Base-by-base conservation (phyloP, 768 basidiomycete genomes). In the Boletus tylopilopsis region DNA sequence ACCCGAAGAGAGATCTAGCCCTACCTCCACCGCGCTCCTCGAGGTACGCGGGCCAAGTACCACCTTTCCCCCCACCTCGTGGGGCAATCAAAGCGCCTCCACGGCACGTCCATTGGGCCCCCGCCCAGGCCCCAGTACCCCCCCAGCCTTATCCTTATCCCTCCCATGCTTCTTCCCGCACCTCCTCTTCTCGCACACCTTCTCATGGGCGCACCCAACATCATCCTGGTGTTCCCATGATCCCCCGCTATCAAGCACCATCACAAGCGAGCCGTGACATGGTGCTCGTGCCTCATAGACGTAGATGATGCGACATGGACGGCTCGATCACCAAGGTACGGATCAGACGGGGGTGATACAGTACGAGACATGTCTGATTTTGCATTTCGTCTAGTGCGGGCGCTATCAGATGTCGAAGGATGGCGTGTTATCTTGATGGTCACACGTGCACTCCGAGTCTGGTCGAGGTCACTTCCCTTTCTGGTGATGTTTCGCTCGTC, bases 81-180 rank as follows among this genome's bases (percentile, higher is more conserved):
- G 58, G 61, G 8, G 52, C 25, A 21, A 12, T 50, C 1, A 56
- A 30, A 37, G 27, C 47, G 10, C 60, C 53, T 19, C 45, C 61
- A 30, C 47, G 64, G 27, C 63, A 61, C 42, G 63, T 64, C 5
- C 63, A 64, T 49, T 64, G 63, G 63, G 64, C 59, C 2, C 63
- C 63, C 21, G 61, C 64, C n/a, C 63, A 64, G 44, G 64, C 61
- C 2, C 53, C 61, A 9, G 47, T 60, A 0, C 64, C 64, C 7
- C 18, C 50, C 6, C 58, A 60, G 9, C 57, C 63, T 12, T 66
- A 66, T 16, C 63, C 62, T 39, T 65, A 63, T 33, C 62, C 64
- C 0, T 60, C 62, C 2, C 43, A 55, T 19, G 1, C n/a, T 6
- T 52, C 60, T 12, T 55, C 58, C 11, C 49, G 34, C 18, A 46